Evolutionary conservation across 345 rosid species (phyloP).

Genomic region (Psidium guajava): DNA sequence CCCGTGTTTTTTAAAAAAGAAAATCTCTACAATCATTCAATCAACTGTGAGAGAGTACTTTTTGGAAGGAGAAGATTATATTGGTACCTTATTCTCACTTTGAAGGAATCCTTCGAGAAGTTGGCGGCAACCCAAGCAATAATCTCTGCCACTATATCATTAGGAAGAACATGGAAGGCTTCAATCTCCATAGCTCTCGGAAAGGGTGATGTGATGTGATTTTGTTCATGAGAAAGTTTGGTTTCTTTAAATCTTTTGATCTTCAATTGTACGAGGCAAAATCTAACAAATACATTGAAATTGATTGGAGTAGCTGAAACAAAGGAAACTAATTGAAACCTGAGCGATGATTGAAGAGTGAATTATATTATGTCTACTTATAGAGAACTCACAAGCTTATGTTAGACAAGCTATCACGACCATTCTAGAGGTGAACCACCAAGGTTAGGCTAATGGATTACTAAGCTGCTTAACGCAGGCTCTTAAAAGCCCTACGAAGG

Average conservation of each 20-base stretch:
- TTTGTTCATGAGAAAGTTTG: background rate
- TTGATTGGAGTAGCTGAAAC: background rate
- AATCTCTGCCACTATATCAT: too few species aligned
- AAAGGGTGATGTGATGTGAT: too few species aligned
- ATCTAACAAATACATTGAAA: background rate
- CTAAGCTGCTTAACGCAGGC: too few species aligned
- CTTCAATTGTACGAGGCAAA: background rate
- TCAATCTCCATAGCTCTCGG: background rate
- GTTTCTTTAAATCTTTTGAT: background rate
- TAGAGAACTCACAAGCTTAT: background rate
- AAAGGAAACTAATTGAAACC: background rate
- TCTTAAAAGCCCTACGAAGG: too few species aligned
- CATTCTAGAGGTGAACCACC: too few species aligned
- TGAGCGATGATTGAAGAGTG: background rate
- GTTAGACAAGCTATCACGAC: background rate
- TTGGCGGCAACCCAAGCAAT: too few species aligned
- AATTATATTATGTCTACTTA: background rate
- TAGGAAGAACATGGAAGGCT: background rate
- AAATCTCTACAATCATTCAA: background rate
- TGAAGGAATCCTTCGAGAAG: too few species aligned
- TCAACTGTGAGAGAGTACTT: background rate
- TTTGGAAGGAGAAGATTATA: background rate
- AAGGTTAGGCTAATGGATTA: too few species aligned
- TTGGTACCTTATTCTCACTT: background rate
- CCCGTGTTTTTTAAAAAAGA: background rate